These are phyloP conservation scores for Alternaria viburni DNA, from an alignment of 2,329 filamentous ascomycete species.

Conservation along the genomic window DNA sequence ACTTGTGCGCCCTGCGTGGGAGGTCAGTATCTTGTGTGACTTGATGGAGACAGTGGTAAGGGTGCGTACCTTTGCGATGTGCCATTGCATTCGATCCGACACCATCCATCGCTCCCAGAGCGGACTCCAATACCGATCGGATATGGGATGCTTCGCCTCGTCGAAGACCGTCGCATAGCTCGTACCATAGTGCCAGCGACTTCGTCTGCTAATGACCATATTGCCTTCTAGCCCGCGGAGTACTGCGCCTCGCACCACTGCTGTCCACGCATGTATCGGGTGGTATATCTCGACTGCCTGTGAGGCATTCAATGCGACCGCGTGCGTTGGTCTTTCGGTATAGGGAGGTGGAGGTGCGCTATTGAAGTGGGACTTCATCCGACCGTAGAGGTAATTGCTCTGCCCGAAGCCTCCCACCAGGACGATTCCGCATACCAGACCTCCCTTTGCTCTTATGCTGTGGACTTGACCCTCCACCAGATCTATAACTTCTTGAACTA, in stretches of 20 bases:
- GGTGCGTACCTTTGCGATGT: slow-evolving; percentile 71
- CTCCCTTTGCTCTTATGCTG: slow-evolving; percentile 47
- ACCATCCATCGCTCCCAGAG: slow-evolving; percentile 87
- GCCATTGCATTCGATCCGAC: slow-evolving; percentile 83
- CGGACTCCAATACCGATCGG: slow-evolving; percentile 79
- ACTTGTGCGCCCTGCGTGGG: slow-evolving; percentile 70
- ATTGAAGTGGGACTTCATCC: slow-evolving; percentile 72
- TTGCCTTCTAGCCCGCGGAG: slow-evolving; percentile 76
- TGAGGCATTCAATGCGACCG: slow-evolving; percentile 57
- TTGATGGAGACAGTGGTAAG: too few species aligned
- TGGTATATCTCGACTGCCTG: slow-evolving; percentile 79
- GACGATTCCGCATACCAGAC: slow-evolving; percentile 68
- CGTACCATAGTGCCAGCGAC: slow-evolving; percentile 79
- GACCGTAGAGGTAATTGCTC: slow-evolving; percentile 73
- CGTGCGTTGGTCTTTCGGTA: slow-evolving; percentile 73
- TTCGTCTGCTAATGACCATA: slow-evolving; percentile 77
- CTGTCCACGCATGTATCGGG: slow-evolving; percentile 81
- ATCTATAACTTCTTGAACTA: slow-evolving; percentile 63
- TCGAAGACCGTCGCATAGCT: slow-evolving; percentile 83
- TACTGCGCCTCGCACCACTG: slow-evolving; percentile 78
- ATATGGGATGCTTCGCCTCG: slow-evolving; percentile 73
- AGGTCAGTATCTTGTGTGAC: slow-evolving; percentile 9
- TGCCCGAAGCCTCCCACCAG: slow-evolving; percentile 83
- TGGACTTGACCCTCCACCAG: slow-evolving; percentile 54
- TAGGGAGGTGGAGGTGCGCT: slow-evolving; percentile 61